Evolutionary conservation across 768 basidiomycete genomes (phyloP), one percentile per base, ranked within the genome.

Genomic region (Pulveroboletus sp.): DNA sequence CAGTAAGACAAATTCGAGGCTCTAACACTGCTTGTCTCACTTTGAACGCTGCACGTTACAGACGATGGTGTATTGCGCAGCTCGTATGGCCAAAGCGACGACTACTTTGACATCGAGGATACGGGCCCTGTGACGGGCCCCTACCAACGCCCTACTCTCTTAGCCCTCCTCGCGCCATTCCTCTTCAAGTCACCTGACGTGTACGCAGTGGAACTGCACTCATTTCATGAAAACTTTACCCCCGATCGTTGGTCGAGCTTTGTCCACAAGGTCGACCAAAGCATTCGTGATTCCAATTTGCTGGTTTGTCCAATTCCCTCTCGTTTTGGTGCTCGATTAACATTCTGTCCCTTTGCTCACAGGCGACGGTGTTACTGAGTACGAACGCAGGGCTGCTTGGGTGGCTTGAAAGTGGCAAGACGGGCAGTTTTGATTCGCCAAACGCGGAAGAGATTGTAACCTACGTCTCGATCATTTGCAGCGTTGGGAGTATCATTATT

Each of bases 221-320:
- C 58, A 8, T 62, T 66, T 20, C 62, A 58, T 20, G 60, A 66
- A 13, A 54, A 29, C 36, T 66, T 66, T 40, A 60, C 58, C 7
- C 62, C 59, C 9, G 45, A 32, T 5, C 56, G 65, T 9, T 68
- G 65, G 67, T 52, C 50, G 13, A 49, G 11, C n/a, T 68, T 66
- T 51, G 66, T 66, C 17, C 42, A 45, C 19, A 66, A 66, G 34
- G 65, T 66, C 0, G 66, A 66, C 46, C 52, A 51, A 19, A 66
- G 65, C n/a, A 63, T 66, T 19, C 62, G 65, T 13, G 65, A 66
- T 32, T 66, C 65, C 27, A 66, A 66, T 34, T 39, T 66, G 27
- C 48, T 66, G 55, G 65, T 64, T 42, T 13, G 21, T 34, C 4
- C 14, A 34, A 4, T 41, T 35, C 7, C 16, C 24, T 43, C 11